phyloP scores from a whole-genome alignment of 2,329 filamentous ascomycete species.

The Beauveria sp. region DNA sequence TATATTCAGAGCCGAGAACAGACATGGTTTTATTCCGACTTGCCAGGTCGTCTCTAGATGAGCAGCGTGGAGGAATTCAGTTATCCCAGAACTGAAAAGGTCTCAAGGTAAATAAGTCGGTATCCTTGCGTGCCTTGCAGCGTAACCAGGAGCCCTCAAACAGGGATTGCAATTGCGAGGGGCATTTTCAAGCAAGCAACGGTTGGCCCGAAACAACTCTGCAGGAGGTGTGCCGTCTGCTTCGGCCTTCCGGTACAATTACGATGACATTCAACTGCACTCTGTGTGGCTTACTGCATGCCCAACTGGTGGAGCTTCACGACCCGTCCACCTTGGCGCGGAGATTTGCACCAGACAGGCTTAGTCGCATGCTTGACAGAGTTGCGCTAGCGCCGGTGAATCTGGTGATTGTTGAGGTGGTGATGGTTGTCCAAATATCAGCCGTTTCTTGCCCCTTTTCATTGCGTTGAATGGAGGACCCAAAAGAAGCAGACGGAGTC shows the following conservation, averaged over 20 bases:
- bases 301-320: background rate
- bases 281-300: conserved; percentile 1
- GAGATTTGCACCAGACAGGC: background rate
- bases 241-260: background rate
- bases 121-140: too few species aligned
- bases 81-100: background rate
- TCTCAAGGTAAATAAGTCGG: background rate
- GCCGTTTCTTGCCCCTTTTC: background rate
- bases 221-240: background rate
- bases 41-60: background rate
- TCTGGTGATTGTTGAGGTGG: background rate
- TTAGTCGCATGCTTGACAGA: background rate
- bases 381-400: background rate
- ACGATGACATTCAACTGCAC: conserved; percentile 5
- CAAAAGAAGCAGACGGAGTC: background rate
- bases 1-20: too few species aligned
- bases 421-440: background rate
- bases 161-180: background rate
- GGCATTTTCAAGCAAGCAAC: background rate
- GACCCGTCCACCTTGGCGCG: background rate
- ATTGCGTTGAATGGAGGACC: background rate
- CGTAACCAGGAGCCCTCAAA: background rate
- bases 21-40: background rate
- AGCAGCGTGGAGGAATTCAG: background rate
- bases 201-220: background rate